Conservation (phyloP, 306 rosid species). For the Pueraria montana region DNA sequence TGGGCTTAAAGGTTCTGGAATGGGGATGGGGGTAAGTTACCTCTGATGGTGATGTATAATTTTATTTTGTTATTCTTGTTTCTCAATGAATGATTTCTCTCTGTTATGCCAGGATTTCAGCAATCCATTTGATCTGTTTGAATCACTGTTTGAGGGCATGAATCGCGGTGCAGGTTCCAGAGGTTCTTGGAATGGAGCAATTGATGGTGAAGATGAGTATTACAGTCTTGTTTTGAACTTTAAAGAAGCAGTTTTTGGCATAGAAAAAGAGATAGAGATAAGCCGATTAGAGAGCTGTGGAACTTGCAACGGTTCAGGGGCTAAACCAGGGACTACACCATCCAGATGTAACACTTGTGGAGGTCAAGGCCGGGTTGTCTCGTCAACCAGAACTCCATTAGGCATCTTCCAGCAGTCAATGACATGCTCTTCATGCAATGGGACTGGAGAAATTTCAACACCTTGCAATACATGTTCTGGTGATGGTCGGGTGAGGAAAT, state of each 20-base stretch:
- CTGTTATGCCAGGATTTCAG: slow-evolving; percentile 56
- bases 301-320: slow-evolving; percentile 93
- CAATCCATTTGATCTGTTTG: slow-evolving; percentile 61
- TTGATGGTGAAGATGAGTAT: slow-evolving; percentile 70
- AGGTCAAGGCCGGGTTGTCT: slow-evolving; percentile 94
- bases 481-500: slow-evolving; percentile 86
- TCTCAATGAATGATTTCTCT: slow-evolving; percentile 39
- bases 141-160: slow-evolving; percentile 57
- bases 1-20: slow-evolving; percentile 92
- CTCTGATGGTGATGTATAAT: slow-evolving; percentile 35
- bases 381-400: slow-evolving; percentile 87
- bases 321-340: slow-evolving; percentile 91
- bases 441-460: slow-evolving; percentile 82
- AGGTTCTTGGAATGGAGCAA: slow-evolving; percentile 59
- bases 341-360: slow-evolving; percentile 87
- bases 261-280: slow-evolving; percentile 91
- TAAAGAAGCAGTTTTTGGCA: slow-evolving; percentile 93
- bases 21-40: slow-evolving; percentile 86
- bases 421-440: slow-evolving; percentile 91
- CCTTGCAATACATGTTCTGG: slow-evolving; percentile 97
- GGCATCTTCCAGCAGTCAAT: slow-evolving; percentile 96
- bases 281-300: slow-evolving; percentile 90
- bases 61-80: slow-evolving; percentile 25
- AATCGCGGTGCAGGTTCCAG: slow-evolving; percentile 56
- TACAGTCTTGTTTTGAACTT: slow-evolving; percentile 84